Evolutionary conservation across 1,284 basidiomycete species (phyloP).

Genomic region (Ceratobasidium sp.): DNA sequence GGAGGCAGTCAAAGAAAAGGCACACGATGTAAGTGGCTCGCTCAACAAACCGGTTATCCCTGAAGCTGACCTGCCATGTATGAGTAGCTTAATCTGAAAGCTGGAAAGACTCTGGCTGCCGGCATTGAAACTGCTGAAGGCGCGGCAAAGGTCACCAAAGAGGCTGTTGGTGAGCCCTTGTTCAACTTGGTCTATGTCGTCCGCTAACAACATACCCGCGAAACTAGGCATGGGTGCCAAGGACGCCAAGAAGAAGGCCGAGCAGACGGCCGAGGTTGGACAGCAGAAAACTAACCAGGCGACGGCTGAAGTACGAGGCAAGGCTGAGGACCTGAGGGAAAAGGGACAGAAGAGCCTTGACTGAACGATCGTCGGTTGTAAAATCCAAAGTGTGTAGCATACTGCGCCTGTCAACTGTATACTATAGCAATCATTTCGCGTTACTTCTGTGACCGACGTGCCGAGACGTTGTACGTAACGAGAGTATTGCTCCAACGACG

Average conservation of each 20-base stretch:
- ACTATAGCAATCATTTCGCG: constrained; percentile 1
- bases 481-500: no score
- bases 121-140: constrained; percentile 38
- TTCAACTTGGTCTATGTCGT: background rate
- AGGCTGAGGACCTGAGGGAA: constrained; percentile 26
- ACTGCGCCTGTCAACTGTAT: constrained; percentile 6
- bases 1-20: constrained; percentile 32
- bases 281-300: constrained; percentile 38
- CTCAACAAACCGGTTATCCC: background rate
- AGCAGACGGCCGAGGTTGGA: constrained; percentile 26
- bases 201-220: background rate
- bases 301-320: constrained; percentile 33
- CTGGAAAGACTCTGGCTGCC: constrained; percentile 42
- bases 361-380: background rate
- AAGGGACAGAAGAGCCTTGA: constrained; percentile 27
- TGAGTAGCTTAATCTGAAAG: constrained; percentile 39
- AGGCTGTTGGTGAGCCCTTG: constrained; percentile 18
- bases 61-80: background rate
- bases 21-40: constrained; percentile 27
- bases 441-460: background rate
- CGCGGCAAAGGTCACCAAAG: constrained; percentile 36
- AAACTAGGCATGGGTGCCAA: constrained; percentile 17
- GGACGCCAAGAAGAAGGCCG: constrained; percentile 32
- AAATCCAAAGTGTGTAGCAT: background rate
- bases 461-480: no score